These are phyloP conservation scores for Leishmania major DNA, from an alignment of 208 protist genomes.

Conservation along the genomic window DNA sequence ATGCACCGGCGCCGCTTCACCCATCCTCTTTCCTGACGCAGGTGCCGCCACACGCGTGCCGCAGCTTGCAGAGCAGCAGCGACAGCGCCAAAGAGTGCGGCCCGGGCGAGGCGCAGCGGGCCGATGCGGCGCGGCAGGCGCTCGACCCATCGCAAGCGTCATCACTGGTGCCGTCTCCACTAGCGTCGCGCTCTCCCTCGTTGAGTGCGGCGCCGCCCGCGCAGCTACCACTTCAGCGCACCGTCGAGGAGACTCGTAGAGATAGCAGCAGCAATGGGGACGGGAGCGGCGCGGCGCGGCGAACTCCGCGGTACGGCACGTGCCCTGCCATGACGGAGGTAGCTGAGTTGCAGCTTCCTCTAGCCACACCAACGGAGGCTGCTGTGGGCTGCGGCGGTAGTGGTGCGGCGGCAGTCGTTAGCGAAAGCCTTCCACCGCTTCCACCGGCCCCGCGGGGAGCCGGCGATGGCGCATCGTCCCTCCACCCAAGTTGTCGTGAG, in stretches of 20 bases:
- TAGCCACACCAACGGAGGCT: not conserved
- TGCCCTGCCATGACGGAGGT: not conserved
- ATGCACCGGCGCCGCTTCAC: conserved; percentile 16
- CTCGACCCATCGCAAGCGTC: not conserved
- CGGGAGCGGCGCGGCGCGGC: not conserved
- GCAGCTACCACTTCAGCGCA: not conserved
- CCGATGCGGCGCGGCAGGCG: not conserved
- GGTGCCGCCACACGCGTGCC: no score
- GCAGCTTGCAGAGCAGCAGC: not conserved
- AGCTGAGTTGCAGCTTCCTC: not conserved
- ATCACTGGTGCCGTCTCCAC: not conserved
- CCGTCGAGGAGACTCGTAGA: not conserved
- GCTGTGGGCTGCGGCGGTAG: not conserved
- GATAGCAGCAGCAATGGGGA: not conserved
- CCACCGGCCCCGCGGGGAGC: conserved; percentile 13
- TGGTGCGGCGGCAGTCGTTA: not conserved
- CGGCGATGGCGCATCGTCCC: not conserved
- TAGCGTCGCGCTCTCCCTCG: not conserved
- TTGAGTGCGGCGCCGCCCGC: not conserved
- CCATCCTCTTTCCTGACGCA: no score
- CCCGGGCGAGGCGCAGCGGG: not conserved
- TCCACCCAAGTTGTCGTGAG: not conserved
- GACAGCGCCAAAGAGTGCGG: not conserved
- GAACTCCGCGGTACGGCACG: not conserved
- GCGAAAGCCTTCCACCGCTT: conserved; percentile 24